phyloP scores from a whole-genome alignment of 1,139 yeast species.

The Protomyces inouyei region DNA sequence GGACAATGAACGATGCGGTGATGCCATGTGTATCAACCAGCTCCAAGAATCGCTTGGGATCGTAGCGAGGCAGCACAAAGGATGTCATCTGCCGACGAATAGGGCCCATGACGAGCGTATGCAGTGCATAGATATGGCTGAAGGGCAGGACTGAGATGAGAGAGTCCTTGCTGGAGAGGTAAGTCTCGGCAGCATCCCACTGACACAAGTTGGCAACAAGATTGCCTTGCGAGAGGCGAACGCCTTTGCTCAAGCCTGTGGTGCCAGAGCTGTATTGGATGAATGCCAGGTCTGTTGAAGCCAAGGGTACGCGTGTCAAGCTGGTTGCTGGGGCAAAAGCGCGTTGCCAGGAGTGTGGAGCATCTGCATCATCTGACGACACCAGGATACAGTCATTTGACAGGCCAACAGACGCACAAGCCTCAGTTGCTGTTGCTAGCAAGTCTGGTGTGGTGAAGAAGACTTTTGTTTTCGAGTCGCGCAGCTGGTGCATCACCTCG shows the following conservation, averaged over 20 bases:
- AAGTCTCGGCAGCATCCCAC: conserved; percentile 17
- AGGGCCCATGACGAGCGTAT: conserved; percentile 35
- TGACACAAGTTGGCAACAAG: conserved; percentile 34
- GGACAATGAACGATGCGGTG: conserved; percentile 38
- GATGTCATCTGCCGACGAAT: conserved; percentile 35
- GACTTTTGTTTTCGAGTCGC: conserved; percentile 36
- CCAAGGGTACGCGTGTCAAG: conserved; percentile 30
- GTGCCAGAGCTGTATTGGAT: conserved; percentile 68
- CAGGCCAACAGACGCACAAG: conserved; percentile 31
- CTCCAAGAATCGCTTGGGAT: conserved; percentile 37
- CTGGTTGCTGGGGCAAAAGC: conserved; percentile 25
- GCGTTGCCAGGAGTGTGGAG: conserved; percentile 30
- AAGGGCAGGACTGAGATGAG: conserved; percentile 37
- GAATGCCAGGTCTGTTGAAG: conserved; percentile 37
- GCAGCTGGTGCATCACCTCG: conserved; percentile 42
- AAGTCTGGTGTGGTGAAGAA: conserved; percentile 34
- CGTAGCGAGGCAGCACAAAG: conserved; percentile 39
- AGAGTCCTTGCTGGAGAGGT: neutral
- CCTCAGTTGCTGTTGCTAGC: conserved; percentile 35
- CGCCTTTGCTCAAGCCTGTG: conserved; percentile 56
- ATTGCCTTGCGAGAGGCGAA: conserved; percentile 49
- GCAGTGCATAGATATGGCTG: conserved; percentile 42
- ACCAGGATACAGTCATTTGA: conserved; percentile 1
- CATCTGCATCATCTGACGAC: neutral
- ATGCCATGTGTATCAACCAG: conserved; percentile 36